These are phyloP conservation scores for Mycosphaerella arachidis DNA, from an alignment of 2,329 filamentous ascomycete genomes.

Conservation along the genomic window DNA sequence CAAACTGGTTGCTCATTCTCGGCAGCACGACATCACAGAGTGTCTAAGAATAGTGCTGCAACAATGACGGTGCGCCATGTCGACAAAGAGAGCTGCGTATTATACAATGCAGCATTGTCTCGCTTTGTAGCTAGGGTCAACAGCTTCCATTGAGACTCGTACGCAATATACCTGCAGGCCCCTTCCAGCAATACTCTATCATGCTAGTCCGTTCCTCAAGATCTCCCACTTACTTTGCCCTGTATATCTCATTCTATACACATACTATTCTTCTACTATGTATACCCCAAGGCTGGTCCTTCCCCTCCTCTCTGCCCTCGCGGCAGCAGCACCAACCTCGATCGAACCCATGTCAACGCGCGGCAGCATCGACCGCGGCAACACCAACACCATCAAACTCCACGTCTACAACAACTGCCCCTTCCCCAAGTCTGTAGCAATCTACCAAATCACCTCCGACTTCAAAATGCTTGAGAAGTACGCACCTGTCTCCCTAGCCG, in stretches of 20 bases:
- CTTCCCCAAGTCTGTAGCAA: conserved; percentile 23
- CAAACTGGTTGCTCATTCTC: too few species aligned
- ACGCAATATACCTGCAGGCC: background rate
- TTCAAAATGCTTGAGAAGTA: conserved; percentile 25
- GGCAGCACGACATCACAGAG: too few species aligned
- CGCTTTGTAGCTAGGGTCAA: background rate
- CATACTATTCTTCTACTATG: background rate
- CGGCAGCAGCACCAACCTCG: conserved; percentile 1
- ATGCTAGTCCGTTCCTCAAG: background rate
- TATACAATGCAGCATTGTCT: background rate
- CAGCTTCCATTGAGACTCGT: background rate
- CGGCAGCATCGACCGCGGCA: conserved; percentile 8
- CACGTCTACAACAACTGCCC: conserved; percentile 28
- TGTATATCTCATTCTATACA: background rate
- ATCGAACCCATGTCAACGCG: conserved; percentile 7
- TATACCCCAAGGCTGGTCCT: conserved; percentile 10
- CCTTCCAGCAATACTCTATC: background rate
- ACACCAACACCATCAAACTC: conserved; percentile 23
- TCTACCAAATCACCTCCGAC: conserved; percentile 25
- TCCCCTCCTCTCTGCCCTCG: conserved; percentile 4
- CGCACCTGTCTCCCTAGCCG: conserved; percentile 17
- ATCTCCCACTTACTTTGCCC: background rate
- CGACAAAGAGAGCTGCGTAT: background rate
- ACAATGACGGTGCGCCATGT: background rate
- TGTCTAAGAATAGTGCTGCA: background rate